phyloP scores from a whole-genome alignment of 2,329 filamentous ascomycete species.

The Madurella fahalii region DNA sequence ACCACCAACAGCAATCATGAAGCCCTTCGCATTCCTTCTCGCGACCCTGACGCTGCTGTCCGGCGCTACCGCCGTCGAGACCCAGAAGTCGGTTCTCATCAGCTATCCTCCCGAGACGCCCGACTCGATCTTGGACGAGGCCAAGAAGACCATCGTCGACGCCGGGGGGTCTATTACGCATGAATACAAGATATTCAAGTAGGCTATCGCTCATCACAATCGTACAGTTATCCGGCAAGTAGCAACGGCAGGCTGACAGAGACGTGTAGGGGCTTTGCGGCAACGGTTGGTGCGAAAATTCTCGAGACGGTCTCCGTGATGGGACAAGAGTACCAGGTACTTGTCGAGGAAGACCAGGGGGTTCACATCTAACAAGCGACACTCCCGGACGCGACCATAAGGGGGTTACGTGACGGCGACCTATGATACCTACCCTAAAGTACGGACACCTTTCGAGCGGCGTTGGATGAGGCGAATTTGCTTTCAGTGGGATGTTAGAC shows the following conservation, averaged over 20 bases:
- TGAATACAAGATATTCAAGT: constrained; percentile 67
- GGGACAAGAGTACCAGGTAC: constrained; percentile 55
- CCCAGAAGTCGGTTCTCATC: constrained; percentile 71
- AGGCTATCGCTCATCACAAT: constrained; percentile 32
- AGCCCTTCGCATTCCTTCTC: constrained; percentile 50
- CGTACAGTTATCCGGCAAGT: no score
- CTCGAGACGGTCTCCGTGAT: constrained; percentile 63
- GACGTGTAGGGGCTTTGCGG: constrained; percentile 66
- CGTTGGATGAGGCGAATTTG: no score
- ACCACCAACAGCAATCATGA: constrained; percentile 51
- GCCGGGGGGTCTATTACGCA: constrained; percentile 77
- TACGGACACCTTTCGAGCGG: no score
- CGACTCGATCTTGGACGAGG: constrained; percentile 61
- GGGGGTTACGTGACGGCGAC: neutral
- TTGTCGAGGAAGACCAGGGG: constrained; percentile 73
- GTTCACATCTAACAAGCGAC: constrained; percentile 36
- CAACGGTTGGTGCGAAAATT: constrained; percentile 64
- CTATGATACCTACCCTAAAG: neutral
- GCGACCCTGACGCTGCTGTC: constrained; percentile 56
- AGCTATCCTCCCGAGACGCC: constrained; percentile 70
- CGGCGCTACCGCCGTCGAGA: constrained; percentile 58
- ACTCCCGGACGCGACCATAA: neutral
- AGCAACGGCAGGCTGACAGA: constrained; percentile 24
- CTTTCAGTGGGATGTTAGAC: no score
- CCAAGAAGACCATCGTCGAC: constrained; percentile 65